Evolutionary conservation across 2,329 filamentous ascomycete genomes (phyloP).

Genomic region (Fusarium sp.): DNA sequence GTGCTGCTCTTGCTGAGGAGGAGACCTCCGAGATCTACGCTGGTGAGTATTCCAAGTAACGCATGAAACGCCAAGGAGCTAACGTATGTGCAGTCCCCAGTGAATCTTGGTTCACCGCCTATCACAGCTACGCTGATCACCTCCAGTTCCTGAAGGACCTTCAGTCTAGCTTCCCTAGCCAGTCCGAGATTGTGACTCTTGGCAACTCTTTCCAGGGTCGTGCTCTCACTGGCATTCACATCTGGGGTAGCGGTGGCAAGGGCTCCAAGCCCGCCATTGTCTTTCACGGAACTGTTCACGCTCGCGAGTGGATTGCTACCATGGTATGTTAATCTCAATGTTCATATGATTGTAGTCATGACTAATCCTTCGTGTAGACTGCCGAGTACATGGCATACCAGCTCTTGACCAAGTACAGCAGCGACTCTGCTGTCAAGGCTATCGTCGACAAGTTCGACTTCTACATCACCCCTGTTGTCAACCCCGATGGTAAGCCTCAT

Average conservation of each 20-base stretch:
- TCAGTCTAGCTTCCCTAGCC: conserved; percentile 17
- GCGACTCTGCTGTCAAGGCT: conserved; percentile 30
- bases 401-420: conserved; percentile 26
- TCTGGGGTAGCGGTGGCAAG: conserved; percentile 32
- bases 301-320: conserved; percentile 29
- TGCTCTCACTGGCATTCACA: conserved; percentile 26
- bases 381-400: conserved; percentile 29
- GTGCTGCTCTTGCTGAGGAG: conserved; percentile 22
- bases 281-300: conserved; percentile 30
- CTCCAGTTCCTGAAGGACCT: conserved; percentile 25
- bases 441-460: conserved; percentile 72
- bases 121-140: conserved; percentile 28
- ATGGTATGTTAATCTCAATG: background rate
- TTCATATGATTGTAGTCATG: accelerated
- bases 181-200: conserved; percentile 21
- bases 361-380: background rate
- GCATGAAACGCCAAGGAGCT: background rate
- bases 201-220: conserved; percentile 25
- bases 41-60: background rate
- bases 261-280: conserved; percentile 29
- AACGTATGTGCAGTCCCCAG: conserved; percentile 5
- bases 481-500: conserved; percentile 62
- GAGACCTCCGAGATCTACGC: conserved; percentile 17
- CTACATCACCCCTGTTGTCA: conserved; percentile 70
- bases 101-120: conserved; percentile 27